Base-by-base conservation (phyloP, 192 early-diverging fungal species). In the Coemansia sp. region DNA sequence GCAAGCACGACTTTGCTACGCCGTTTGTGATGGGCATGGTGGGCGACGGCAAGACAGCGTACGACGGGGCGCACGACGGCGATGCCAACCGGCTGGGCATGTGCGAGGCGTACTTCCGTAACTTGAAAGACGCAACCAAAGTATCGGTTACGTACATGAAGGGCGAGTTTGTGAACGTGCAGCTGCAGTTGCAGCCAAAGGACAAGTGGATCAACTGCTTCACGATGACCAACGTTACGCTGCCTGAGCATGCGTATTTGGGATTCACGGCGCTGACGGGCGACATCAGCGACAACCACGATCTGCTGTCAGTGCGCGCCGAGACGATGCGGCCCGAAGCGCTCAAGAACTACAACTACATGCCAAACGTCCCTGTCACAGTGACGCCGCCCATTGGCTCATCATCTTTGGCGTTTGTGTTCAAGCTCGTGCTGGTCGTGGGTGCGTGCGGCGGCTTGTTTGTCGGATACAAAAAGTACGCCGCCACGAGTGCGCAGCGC, bases 181-280 rank as follows among this genome's bases (percentile, higher is more conserved):
- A 81, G 58, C 39, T 88, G 35, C 69, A 85, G 64, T 67, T 86
- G 55, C 73, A 79, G 59, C 81, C 80, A 29, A 70, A 87, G 61
- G 88, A 89, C 35, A 76, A 82, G 56, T 98, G 90, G 89, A 82
- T 84, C 52, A 73, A 88, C 48, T 99, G 97, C 76, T 97, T 99
- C 73, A 88, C 84, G 8, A 77, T 88, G 22, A 63, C 76, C 21
- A 86, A 95, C 61, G 86, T 94, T 24, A 87, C 84, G n/a, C 68
- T 99, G 60, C 94, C 95, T 0, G 47, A 71, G n/a, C 60, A 79
- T 49, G 76, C 87, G 39, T 97, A 94, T 76, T 83, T 98, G 50
- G 96, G 96, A 5, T 98, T 97, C 80, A 86, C 92, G 35, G 92
- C 95, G 5, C 81, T 87, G 48, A 99, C 97, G 0, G 97, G 97